A percentile compares a stretch with the other conserved stretches of the same genome.
Conservation (phyloP, 495 filamentous ascomycete species). For the Aspergillus indologenus region DNA sequence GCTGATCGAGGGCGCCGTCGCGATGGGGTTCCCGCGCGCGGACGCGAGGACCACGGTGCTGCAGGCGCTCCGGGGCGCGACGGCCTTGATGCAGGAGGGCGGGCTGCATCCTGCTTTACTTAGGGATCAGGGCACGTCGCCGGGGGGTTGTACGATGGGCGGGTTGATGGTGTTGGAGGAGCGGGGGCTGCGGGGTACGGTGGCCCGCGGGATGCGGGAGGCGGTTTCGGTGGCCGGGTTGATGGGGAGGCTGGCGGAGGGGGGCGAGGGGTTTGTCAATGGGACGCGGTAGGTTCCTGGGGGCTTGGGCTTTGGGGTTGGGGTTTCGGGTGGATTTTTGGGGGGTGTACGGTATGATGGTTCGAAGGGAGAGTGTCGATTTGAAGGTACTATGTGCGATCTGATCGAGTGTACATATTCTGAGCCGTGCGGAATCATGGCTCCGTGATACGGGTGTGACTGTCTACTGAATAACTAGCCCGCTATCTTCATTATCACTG, state of each 20-base stretch:
- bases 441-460: too few relatives aligned
- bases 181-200: slow-evolving; percentile 35
- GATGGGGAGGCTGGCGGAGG: slow-evolving; percentile 25
- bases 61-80: slow-evolving; percentile 41
- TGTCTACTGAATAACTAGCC: too few relatives aligned
- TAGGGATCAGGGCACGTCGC: slow-evolving; percentile 40
- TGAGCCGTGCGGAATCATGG: too few relatives aligned
- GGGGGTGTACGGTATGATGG: too few relatives aligned
- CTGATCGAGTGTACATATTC: too few relatives aligned
- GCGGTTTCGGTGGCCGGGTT: slow-evolving; percentile 39
- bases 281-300: neutral
- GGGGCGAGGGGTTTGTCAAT: neutral
- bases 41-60: slow-evolving; percentile 38
- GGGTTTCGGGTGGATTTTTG: too few relatives aligned
- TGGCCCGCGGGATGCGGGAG: slow-evolving; percentile 40
- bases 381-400: too few relatives aligned
- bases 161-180: slow-evolving; percentile 46
- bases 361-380: too few relatives aligned
- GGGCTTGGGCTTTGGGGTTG: too few relatives aligned
- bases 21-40: slow-evolving; percentile 40
- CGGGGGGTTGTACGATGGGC: slow-evolving; percentile 45
- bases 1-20: slow-evolving; percentile 43
- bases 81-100: slow-evolving; percentile 37
- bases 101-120: slow-evolving; percentile 35
- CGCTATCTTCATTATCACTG: too few relatives aligned